A percentile compares a stretch with the other conserved stretches of the same genome.
These are phyloP conservation scores for Leccinum sublutescens DNA, from an alignment of 768 basidiomycete genomes.

Conservation along the genomic window DNA sequence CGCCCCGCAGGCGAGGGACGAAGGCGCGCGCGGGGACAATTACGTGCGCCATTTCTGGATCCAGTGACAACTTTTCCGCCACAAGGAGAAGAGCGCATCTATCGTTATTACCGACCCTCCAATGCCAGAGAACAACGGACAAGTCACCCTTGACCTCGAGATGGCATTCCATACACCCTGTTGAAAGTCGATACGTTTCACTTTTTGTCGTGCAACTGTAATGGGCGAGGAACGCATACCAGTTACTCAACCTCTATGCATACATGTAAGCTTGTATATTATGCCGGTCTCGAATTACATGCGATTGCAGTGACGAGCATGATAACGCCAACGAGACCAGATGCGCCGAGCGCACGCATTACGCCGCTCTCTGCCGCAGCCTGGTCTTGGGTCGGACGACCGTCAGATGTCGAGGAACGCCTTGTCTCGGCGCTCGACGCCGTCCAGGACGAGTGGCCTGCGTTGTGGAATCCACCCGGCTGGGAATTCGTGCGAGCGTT, in stretches of 20 bases:
- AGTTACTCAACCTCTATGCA: background rate
- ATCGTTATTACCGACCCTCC: background rate
- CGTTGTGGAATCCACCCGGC: constrained; percentile 4
- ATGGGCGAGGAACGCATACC: background rate
- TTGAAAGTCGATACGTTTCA: background rate
- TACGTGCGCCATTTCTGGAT: constrained; percentile 5
- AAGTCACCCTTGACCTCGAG: background rate
- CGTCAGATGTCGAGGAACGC: background rate
- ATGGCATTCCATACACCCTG: background rate
- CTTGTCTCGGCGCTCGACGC: constrained; percentile 2
- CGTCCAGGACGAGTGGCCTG: constrained; percentile 5
- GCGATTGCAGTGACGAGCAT: constrained; percentile 23
- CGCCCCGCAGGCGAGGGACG: background rate
- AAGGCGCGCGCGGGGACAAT: constrained; percentile 9
- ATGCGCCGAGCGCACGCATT: constrained; percentile 28
- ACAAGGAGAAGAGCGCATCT: constrained; percentile 15
- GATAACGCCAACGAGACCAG: constrained; percentile 28
- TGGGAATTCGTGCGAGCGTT: background rate
- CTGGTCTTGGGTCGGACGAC: constrained; percentile 20
- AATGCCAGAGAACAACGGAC: background rate
- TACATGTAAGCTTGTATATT: constrained; percentile 6
- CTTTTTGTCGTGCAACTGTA: background rate
- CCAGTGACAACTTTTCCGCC: constrained; percentile 6
- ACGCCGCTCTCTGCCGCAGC: constrained; percentile 25
- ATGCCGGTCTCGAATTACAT: constrained; percentile 15